Evolutionary conservation across 768 basidiomycete species (phyloP).

Genomic region (Hydnomerulius pinastri): DNA sequence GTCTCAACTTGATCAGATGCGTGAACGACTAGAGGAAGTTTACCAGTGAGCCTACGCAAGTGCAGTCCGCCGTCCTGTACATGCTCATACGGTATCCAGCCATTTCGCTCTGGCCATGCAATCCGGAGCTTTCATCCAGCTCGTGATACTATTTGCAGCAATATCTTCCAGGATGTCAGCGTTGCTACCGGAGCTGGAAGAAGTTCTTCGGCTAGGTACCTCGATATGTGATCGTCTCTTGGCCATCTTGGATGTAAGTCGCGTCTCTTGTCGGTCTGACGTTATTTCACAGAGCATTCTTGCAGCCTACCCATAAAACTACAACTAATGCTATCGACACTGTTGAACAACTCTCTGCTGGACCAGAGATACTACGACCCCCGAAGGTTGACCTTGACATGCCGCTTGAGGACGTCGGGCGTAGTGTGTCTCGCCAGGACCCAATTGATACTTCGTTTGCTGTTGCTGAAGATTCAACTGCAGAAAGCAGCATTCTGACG

Average conservation of each 20-base stretch:
- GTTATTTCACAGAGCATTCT: constrained; percentile 5
- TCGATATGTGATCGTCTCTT: constrained; percentile 31
- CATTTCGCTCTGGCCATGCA: constrained; percentile 66
- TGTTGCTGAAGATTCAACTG: neutral
- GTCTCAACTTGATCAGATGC: constrained; percentile 39
- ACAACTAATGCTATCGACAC: neutral
- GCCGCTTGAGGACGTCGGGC: constrained; percentile 17
- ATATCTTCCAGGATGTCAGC: constrained; percentile 58
- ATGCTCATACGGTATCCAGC: constrained; percentile 36
- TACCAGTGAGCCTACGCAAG: constrained; percentile 47
- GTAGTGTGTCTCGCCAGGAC: constrained; percentile 8
- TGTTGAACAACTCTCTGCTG: neutral
- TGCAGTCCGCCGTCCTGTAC: neutral
- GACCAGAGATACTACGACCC: neutral
- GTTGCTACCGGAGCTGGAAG: constrained; percentile 46
- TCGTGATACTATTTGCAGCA: constrained; percentile 62
- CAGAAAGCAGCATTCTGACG: neutral
- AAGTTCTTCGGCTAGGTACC: constrained; percentile 35
- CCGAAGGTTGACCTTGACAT: constrained; percentile 3
- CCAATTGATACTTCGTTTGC: neutral
- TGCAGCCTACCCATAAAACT: constrained; percentile 16
- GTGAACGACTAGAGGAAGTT: constrained; percentile 45
- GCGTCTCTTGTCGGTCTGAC: neutral
- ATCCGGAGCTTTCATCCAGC: constrained; percentile 70
- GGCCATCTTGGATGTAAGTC: constrained; percentile 35